Percentiles rank a stretch among this genome's conserved stretches.
These are phyloP conservation scores for Boletus smithii DNA, from an alignment of 1,284 basidiomycete species.

Conservation along the genomic window DNA sequence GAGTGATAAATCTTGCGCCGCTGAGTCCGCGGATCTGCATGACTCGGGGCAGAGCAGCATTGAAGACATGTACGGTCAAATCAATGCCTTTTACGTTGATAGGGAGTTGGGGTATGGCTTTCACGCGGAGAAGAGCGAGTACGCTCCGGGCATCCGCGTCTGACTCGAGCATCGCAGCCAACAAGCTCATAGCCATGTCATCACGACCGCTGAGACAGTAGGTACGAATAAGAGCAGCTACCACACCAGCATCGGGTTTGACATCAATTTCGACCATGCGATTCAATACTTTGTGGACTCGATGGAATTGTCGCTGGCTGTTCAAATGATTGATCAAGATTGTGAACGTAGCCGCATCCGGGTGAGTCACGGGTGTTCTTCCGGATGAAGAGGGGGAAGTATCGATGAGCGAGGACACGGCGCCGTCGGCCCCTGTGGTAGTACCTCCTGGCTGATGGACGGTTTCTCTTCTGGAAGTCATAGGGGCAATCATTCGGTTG, in stretches of 20 bases:
- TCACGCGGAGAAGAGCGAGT: slow-evolving; percentile 26
- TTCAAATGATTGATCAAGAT: slow-evolving; percentile 60
- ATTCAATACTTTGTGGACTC: slow-evolving; percentile 45
- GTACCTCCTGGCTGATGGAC: slow-evolving; percentile 30
- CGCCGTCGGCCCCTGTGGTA: slow-evolving; percentile 36
- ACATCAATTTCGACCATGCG: slow-evolving; percentile 46
- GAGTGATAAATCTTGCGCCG: slow-evolving; percentile 43
- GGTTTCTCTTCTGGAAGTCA: slow-evolving; percentile 16
- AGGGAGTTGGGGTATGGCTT: slow-evolving; percentile 21
- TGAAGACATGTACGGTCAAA: slow-evolving; percentile 53
- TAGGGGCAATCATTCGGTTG: slow-evolving; percentile 49
- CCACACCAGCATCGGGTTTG: slow-evolving; percentile 44
- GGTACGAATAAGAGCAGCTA: slow-evolving; percentile 54
- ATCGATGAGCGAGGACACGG: slow-evolving; percentile 13
- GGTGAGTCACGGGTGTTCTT: slow-evolving; percentile 29
- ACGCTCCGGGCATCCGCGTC: slow-evolving; percentile 21
- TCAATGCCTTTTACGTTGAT: slow-evolving; percentile 36
- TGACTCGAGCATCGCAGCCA: slow-evolving; percentile 44
- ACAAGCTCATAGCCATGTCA: slow-evolving; percentile 47
- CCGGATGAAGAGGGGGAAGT: slow-evolving; percentile 4
- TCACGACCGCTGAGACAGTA: slow-evolving; percentile 48
- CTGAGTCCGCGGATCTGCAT: slow-evolving; percentile 47
- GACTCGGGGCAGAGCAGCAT: slow-evolving; percentile 52
- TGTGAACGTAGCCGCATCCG: slow-evolving; percentile 60
- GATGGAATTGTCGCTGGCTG: slow-evolving; percentile 42